A percentile compares a stretch with the other conserved stretches of the same genome.
Evolutionary conservation across 2,329 filamentous ascomycete species (phyloP).

Genomic region (Fusarium armeniacum): DNA sequence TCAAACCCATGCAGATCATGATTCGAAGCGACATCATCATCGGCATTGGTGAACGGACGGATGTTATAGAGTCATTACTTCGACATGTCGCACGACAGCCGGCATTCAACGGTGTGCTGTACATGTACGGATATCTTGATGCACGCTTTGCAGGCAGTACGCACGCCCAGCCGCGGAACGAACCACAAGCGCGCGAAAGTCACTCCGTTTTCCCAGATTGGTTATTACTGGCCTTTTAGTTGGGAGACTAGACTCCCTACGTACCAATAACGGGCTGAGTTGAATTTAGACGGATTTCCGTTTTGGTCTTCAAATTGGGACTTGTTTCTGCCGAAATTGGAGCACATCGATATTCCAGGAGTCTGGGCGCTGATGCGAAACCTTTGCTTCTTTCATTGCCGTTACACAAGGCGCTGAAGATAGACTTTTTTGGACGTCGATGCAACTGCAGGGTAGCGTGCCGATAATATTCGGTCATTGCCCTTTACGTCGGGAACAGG

Average conservation of each 20-base stretch:
- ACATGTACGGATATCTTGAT: slow-evolving; percentile 9
- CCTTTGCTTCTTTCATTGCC: neutral
- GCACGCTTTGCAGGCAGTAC: neutral
- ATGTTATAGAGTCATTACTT: slow-evolving; percentile 10
- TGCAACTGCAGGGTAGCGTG: slow-evolving; percentile 5
- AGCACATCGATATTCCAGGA: slow-evolving; percentile 17
- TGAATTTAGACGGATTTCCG: slow-evolving; percentile 48
- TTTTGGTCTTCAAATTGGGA: slow-evolving; percentile 34
- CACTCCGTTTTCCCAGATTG: slow-evolving; percentile 30
- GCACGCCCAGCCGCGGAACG: slow-evolving; percentile 36
- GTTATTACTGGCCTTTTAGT: slow-evolving; percentile 16
- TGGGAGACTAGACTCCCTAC: slow-evolving; percentile 28
- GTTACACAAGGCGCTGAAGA: slow-evolving; percentile 6
- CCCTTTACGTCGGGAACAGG: slow-evolving; percentile 8
- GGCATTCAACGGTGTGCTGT: slow-evolving; percentile 29
- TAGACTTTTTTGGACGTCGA: neutral
- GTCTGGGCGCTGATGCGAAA: slow-evolving; percentile 7
- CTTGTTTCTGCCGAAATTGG: slow-evolving; percentile 31
- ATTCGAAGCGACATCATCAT: slow-evolving; percentile 4
- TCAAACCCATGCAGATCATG: slow-evolving; percentile 23
- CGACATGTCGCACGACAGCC: slow-evolving; percentile 35
- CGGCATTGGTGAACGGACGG: slow-evolving; percentile 15
- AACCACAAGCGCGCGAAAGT: slow-evolving; percentile 40
- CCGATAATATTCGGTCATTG: slow-evolving; percentile 26
- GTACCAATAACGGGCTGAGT: slow-evolving; percentile 41